Conservation (phyloP, 2,329 filamentous ascomycete species). For the Neonectria coccinea region DNA sequence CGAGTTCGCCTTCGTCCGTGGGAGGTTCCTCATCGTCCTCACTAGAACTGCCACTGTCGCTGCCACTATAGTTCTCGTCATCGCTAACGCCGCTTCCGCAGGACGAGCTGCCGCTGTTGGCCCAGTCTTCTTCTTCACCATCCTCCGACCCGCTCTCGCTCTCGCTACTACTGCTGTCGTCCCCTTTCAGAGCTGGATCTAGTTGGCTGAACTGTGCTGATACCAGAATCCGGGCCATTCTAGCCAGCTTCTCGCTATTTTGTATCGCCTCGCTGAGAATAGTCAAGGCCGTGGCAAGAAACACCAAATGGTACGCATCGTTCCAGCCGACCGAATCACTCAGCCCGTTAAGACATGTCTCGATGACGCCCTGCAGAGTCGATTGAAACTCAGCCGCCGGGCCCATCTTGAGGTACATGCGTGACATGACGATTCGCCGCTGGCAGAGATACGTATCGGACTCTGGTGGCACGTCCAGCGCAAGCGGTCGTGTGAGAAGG, state of each 20-base stretch:
- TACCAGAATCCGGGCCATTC: conserved; percentile 36
- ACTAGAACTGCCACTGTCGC: not conserved
- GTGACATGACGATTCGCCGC: conserved; percentile 31
- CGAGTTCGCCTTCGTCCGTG: conserved; percentile 31
- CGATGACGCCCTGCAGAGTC: conserved; percentile 35
- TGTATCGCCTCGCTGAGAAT: conserved; percentile 32
- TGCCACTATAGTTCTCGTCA: not conserved
- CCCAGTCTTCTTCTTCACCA: not conserved
- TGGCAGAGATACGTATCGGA: conserved; percentile 28
- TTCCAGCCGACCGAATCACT: conserved; percentile 44
- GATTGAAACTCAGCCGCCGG: conserved; percentile 39
- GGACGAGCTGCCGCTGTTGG: not conserved
- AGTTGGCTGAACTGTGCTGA: conserved; percentile 44
- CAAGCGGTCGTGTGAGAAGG: conserved; percentile 33
- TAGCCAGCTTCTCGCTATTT: conserved; percentile 27
- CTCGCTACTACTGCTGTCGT: not conserved
- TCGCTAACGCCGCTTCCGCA: not conserved
- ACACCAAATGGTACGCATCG: conserved; percentile 33
- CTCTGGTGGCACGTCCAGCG: conserved; percentile 36
- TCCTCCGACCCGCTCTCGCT: not conserved
- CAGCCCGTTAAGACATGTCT: conserved; percentile 35
- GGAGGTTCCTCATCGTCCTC: conserved; percentile 17
- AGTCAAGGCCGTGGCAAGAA: conserved; percentile 31
- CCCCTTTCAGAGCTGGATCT: conserved; percentile 6
- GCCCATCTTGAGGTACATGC: conserved; percentile 44